These are phyloP conservation scores for Saccharomycopsis vini DNA, from an alignment of 805 yeast genomes.

Conservation along the genomic window DNA sequence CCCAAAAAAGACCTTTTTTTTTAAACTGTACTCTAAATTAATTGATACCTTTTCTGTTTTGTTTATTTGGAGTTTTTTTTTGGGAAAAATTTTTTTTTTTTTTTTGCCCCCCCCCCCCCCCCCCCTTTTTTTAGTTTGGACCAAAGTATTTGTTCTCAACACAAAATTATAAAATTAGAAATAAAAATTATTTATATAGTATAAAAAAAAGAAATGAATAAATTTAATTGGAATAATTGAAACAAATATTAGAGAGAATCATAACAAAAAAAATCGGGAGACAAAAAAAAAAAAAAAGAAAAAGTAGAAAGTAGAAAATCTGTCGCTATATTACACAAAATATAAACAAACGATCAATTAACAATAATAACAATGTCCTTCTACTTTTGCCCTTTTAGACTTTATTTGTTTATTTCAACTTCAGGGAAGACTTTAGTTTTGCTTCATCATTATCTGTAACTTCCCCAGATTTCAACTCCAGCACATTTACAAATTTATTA, in stretches of 20 bases:
- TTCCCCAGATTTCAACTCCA: conserved; percentile 9
- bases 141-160: not conserved
- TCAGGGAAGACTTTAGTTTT: too few species aligned
- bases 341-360: not conserved
- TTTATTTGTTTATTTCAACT: too few species aligned
- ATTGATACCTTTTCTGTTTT: too few species aligned
- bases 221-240: too few species aligned
- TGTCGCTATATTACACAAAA: not conserved
- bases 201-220: not conserved
- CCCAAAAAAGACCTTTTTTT: too few species aligned
- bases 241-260: not conserved
- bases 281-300: not conserved
- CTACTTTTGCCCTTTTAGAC: too few species aligned
- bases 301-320: not conserved
- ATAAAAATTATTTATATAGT: too few species aligned
- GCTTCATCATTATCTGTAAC: conserved; percentile 1
- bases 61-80: too few species aligned
- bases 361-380: too few species aligned
- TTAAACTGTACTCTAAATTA: too few species aligned
- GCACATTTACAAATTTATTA: conserved; percentile 25
- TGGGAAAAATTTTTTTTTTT: too few species aligned
- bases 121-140: not conserved
- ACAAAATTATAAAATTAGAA: not conserved
- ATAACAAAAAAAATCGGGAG: not conserved
- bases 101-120: too few species aligned